These are phyloP conservation scores for Sporothrix euskadiensis DNA, from an alignment of 2,329 filamentous ascomycete species.

Conservation along the genomic window DNA sequence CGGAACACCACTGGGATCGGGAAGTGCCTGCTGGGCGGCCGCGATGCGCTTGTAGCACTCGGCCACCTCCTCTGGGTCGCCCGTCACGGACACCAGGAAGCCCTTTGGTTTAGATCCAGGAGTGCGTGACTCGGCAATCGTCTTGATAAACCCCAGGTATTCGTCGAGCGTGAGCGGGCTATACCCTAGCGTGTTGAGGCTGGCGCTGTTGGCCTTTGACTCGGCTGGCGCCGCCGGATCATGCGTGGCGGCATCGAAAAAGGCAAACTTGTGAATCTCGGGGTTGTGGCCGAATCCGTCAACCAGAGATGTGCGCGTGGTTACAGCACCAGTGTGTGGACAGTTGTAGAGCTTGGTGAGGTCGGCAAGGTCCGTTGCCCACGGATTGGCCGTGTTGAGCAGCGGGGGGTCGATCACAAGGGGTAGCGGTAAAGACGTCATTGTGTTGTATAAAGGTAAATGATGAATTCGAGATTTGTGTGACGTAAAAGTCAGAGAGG, in stretches of 20 bases:
- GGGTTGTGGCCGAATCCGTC: conserved; percentile 64
- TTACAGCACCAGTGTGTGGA: conserved; percentile 69
- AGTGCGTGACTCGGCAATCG: conserved; percentile 44
- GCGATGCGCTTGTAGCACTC: conserved; percentile 56
- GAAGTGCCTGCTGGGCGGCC: conserved; percentile 41
- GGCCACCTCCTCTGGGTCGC: conserved; percentile 57
- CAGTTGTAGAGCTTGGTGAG: conserved; percentile 62
- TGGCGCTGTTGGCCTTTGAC: conserved; percentile 42
- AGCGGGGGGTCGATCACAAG: conserved; percentile 63
- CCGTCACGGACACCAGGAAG: conserved; percentile 71
- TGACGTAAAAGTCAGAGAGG: not conserved
- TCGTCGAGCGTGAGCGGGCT: conserved; percentile 61
- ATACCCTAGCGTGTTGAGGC: conserved; percentile 73
- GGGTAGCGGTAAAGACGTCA: conserved; percentile 44
- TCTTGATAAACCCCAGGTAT: conserved; percentile 60
- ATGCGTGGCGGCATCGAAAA: conserved; percentile 53
- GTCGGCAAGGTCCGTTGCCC: conserved; percentile 67
- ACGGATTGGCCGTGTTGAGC: conserved; percentile 73
- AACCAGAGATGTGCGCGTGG: conserved; percentile 68
- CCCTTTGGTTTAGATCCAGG: conserved; percentile 49
- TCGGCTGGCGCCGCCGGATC: conserved; percentile 30
- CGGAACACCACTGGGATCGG: conserved; percentile 40
- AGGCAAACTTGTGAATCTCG: conserved; percentile 62
- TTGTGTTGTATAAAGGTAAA: not conserved
- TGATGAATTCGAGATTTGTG: not conserved